These are phyloP conservation scores for Acanthamoeba triangularis DNA, from an alignment of 208 protist species.

Conservation along the genomic window DNA sequence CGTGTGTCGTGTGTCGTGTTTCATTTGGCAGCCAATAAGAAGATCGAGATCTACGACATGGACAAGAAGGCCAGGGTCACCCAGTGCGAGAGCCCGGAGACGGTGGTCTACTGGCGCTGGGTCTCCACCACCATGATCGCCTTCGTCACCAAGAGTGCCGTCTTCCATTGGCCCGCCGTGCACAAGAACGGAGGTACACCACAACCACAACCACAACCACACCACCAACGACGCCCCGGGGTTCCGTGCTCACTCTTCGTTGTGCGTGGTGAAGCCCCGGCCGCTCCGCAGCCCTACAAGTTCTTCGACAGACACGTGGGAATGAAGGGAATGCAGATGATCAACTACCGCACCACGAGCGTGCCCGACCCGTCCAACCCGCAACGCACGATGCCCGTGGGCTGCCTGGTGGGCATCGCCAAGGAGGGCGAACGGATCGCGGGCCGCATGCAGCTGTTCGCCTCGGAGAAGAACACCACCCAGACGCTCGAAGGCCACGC, in stretches of 20 bases:
- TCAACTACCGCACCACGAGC: conserved; percentile 96
- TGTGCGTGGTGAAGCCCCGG: neutral
- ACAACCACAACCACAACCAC: neutral
- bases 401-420: conserved; percentile 96
- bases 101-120: conserved; percentile 98
- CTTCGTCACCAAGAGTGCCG: conserved; percentile 96
- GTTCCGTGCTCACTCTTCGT: neutral
- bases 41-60: conserved; percentile 49
- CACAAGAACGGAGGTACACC: conserved; percentile 69
- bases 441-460: conserved; percentile 98
- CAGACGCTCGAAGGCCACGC: conserved; percentile 98
- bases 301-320: conserved; percentile 97
- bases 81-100: conserved; percentile 87
- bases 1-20: neutral
- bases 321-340: conserved; percentile 96
- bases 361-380: conserved; percentile 73
- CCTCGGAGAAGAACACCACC: conserved; percentile 96
- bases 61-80: conserved; percentile 27
- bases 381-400: conserved; percentile 96
- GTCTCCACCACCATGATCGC: conserved; percentile 96
- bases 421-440: conserved; percentile 90
- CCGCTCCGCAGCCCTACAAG: conserved; percentile 92
- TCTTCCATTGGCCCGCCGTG: conserved; percentile 98
- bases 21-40: neutral
- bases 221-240: too few species aligned